These are phyloP conservation scores for Linnemannia exigua DNA, from an alignment of 192 early-diverging fungal species.

Conservation along the genomic window DNA sequence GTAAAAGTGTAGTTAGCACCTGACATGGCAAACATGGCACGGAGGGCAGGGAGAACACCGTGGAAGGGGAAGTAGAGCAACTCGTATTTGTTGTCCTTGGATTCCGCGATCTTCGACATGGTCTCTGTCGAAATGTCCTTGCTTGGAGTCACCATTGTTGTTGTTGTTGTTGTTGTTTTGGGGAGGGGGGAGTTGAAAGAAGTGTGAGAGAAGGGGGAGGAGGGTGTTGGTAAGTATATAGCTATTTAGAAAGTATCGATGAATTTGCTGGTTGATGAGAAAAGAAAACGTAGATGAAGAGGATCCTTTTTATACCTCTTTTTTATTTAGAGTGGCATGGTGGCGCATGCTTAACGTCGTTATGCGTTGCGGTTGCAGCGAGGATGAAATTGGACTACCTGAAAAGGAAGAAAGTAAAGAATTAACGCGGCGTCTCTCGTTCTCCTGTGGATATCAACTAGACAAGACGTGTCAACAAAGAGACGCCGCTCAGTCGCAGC, in stretches of 20 bases:
- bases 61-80: conserved; percentile 39
- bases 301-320: neutral
- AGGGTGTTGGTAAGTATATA: neutral
- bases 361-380: too few species aligned
- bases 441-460: neutral
- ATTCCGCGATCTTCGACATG: conserved; percentile 12
- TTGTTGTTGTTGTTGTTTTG: neutral
- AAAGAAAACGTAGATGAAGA: neutral
- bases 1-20: conserved; percentile 23
- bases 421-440: neutral
- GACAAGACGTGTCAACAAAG: neutral
- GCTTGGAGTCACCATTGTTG: neutral
- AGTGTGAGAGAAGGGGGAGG: neutral
- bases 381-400: neutral
- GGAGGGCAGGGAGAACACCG: conserved; percentile 27
- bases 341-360: neutral
- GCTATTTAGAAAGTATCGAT: neutral
- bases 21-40: conserved; percentile 47
- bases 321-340: neutral
- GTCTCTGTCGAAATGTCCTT: conserved; percentile 35
- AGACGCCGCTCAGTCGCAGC: neutral
- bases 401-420: neutral
- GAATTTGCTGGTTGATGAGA: neutral
- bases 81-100: conserved; percentile 39
- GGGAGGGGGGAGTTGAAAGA: neutral